Evolutionary conservation across 192 early-diverging fungal genomes (phyloP), one percentile per base, ranked within the genome.

Genomic region (Coemansia reversa): DNA sequence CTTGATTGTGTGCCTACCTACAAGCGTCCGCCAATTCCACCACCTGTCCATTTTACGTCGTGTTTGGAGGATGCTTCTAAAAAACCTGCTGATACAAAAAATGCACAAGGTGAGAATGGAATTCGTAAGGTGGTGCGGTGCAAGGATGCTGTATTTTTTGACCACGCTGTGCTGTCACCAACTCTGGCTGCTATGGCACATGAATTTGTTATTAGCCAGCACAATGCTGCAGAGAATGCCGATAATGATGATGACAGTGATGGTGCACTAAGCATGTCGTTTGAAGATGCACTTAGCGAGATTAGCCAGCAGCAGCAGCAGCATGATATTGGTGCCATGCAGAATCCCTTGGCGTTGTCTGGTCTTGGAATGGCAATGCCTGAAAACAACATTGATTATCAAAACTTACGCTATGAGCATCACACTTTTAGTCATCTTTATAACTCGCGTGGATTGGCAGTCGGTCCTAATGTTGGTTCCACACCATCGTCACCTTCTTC

Each of bases 381-480:
- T 39, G 35, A 39, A 11, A 39, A 11, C 12, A 9, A 6, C 12
- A 11, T 11, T 11, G 8, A 7, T 11, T 39, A 12, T 9, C 12
- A 39, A 9, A 39, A 39, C 6, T 11, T 11, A 39, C 8, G 1
- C 8, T 39, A 39, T 32, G 30, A 32, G 30, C 30, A 32, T 32
- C 30, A 32, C 30, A 32, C 30, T 7, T 7, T 3, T 7, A 32
- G 7, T 32, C 30, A 7, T 7, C 30, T 32, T 32, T 32, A 5
- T 32, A 32, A 32, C 22, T 18, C 29, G 35, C 56, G 57, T 7
- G 32, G 11, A 16, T 14, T 75, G 58, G 55, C 55, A n/a, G 70
- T 79, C 7, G 76, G 76, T 1, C 76, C 76, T 4, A 79, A 79
- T 25, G 51, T 72, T 7, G 33, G 25, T 11, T 79, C 76, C 20